phyloP scores from a whole-genome alignment of 768 basidiomycete species.

The Tubosaeta sp. region DNA sequence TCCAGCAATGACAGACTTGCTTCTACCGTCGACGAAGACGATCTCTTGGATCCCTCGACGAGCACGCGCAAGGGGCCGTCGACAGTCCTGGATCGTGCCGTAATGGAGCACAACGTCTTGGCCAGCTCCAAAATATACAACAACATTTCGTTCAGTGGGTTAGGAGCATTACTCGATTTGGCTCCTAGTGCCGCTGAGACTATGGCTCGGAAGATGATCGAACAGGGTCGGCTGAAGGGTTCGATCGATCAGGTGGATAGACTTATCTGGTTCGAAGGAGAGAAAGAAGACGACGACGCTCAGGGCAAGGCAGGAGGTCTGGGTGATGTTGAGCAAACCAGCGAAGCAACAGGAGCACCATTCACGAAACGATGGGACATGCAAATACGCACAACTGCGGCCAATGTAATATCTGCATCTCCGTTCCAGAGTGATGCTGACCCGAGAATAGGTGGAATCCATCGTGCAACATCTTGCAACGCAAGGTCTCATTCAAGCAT shows the following conservation, averaged over 20 bases:
- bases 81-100: slow-evolving; percentile 93
- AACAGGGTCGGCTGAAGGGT: slow-evolving; percentile 89
- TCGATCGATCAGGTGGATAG: slow-evolving; percentile 95
- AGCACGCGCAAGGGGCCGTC: slow-evolving; percentile 88
- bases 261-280: slow-evolving; percentile 89
- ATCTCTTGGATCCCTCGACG: slow-evolving; percentile 46
- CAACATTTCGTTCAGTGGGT: slow-evolving; percentile 93
- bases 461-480: slow-evolving; percentile 80
- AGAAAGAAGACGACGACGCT: slow-evolving; percentile 83
- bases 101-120: slow-evolving; percentile 97
- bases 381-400: slow-evolving; percentile 84
- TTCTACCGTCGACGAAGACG: slow-evolving; percentile 57
- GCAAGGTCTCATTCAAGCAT: slow-evolving; percentile 55
- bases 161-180: slow-evolving; percentile 85
- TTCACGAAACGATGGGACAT: slow-evolving; percentile 96
- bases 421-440: slow-evolving; percentile 1
- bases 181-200: slow-evolving; percentile 92
- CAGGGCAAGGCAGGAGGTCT: slow-evolving; percentile 93
- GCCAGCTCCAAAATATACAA: slow-evolving; percentile 97
- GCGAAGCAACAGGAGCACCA: slow-evolving; percentile 82
- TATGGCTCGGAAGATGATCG: slow-evolving; percentile 98
- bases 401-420: slow-evolving; percentile 55
- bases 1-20: slow-evolving; percentile 80
- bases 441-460: slow-evolving; percentile 60
- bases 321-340: slow-evolving; percentile 81